A percentile compares a stretch with the other conserved stretches of the same genome.
Evolutionary conservation across 768 basidiomycete genomes (phyloP).

Genomic region (Naganishia onofrii): DNA sequence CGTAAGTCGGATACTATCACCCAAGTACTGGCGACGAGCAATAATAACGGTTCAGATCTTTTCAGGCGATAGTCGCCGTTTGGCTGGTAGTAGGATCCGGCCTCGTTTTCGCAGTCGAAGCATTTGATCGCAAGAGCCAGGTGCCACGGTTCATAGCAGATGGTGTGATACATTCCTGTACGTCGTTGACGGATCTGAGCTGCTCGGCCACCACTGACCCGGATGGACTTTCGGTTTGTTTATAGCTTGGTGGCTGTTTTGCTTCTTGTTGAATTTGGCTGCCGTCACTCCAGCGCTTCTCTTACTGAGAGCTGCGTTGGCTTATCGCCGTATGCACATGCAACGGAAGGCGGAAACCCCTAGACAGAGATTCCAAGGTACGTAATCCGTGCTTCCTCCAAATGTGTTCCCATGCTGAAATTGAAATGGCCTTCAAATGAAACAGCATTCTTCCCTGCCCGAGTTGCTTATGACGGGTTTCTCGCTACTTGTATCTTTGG

Average conservation of each 20-base stretch:
- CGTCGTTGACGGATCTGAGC: constrained; percentile 56
- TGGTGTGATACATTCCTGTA: constrained; percentile 69
- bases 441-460: constrained; percentile 69
- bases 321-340: constrained; percentile 61
- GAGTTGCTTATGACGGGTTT: constrained; percentile 68
- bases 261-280: constrained; percentile 61
- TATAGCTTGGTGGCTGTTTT: constrained; percentile 43
- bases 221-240: background rate
- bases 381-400: constrained; percentile 36
- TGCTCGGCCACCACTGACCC: constrained; percentile 49
- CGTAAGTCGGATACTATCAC: background rate
- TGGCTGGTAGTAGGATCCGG: constrained; percentile 69
- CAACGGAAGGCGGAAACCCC: constrained; percentile 68
- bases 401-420: constrained; percentile 14
- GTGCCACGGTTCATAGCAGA: constrained; percentile 58
- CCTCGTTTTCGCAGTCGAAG: constrained; percentile 66
- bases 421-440: background rate
- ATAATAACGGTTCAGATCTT: background rate
- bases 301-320: constrained; percentile 66
- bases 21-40: constrained; percentile 32
- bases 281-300: constrained; percentile 69
- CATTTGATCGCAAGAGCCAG: constrained; percentile 57
- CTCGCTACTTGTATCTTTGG: constrained; percentile 66
- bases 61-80: constrained; percentile 60
- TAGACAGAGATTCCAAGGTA: constrained; percentile 73